Percentiles rank a stretch among this genome's conserved stretches.
Evolutionary conservation across 768 basidiomycete genomes (phyloP).

Genomic region (Leucocoprinus leucothites): DNA sequence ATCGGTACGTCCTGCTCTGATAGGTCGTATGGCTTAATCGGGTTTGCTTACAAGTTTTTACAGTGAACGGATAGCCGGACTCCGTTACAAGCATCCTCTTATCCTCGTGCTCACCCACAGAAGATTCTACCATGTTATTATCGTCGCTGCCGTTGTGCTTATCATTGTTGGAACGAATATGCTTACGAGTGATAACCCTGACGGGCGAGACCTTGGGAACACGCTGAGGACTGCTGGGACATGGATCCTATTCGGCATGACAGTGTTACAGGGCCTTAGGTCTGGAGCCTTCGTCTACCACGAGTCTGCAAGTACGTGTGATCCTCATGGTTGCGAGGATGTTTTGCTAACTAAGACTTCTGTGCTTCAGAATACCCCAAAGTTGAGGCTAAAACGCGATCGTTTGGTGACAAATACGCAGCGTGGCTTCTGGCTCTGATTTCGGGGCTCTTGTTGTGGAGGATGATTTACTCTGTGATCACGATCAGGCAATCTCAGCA

Average conservation of each 20-base stretch:
- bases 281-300: background rate
- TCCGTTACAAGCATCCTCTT: background rate
- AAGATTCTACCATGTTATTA: background rate
- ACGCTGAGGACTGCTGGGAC: background rate
- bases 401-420: conserved; percentile 27
- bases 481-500: conserved; percentile 28
- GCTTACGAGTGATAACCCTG: background rate
- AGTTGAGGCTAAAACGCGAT: background rate
- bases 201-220: background rate
- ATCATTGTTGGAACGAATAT: background rate
- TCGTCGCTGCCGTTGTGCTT: background rate
- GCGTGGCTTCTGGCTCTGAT: conserved; percentile 29
- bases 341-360: background rate
- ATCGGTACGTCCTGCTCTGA: conserved; percentile 27
- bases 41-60: background rate
- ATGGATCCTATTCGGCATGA: background rate
- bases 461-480: conserved; percentile 33
- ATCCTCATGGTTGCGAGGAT: background rate
- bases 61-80: background rate
- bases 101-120: background rate
- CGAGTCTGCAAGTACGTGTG: background rate
- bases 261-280: background rate
- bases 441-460: conserved; percentile 32
- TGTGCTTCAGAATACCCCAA: background rate
- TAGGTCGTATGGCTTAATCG: too few species aligned